Conservation (phyloP, 2,329 filamentous ascomycete species). For the Tolypocladium pustulatum region DNA sequence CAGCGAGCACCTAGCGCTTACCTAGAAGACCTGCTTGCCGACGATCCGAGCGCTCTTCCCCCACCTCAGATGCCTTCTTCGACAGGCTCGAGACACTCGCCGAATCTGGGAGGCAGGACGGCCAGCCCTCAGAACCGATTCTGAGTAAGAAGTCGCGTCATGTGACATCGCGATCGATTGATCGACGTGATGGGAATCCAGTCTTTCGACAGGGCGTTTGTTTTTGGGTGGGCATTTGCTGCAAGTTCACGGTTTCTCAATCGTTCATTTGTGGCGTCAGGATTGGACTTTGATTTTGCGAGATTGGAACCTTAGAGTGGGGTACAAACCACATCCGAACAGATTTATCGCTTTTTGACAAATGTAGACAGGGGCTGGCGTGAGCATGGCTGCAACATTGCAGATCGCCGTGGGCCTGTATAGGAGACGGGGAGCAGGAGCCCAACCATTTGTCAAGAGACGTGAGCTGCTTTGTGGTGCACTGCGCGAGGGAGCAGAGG, state of each 20-base stretch:
- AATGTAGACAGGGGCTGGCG: not conserved
- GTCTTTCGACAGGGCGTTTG: not conserved
- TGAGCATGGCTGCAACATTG: not conserved
- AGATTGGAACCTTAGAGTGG: not conserved
- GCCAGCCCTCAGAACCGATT: conserved; percentile 15
- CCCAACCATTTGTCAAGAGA: not conserved
- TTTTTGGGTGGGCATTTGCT: not conserved
- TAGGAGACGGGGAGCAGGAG: not conserved
- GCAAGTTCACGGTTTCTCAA: not conserved
- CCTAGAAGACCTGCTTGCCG: conserved; percentile 80
- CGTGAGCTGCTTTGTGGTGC: not conserved
- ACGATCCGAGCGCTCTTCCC: conserved; percentile 47
- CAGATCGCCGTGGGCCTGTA: not conserved
- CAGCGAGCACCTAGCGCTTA: conserved; percentile 79
- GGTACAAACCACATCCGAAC: not conserved
- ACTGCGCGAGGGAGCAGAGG: not conserved
- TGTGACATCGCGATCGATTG: not conserved
- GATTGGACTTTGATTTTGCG: not conserved
- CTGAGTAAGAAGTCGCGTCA: conserved; percentile 4
- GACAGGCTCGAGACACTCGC: conserved; percentile 2
- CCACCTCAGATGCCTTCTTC: conserved; percentile 26
- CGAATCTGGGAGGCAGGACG: conserved; percentile 2
- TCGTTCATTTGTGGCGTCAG: not conserved
- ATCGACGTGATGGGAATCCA: not conserved
- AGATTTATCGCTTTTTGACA: not conserved